Base-by-base conservation (phyloP, 192 early-diverging fungal genomes). In the Pilaira anomala region DNA sequence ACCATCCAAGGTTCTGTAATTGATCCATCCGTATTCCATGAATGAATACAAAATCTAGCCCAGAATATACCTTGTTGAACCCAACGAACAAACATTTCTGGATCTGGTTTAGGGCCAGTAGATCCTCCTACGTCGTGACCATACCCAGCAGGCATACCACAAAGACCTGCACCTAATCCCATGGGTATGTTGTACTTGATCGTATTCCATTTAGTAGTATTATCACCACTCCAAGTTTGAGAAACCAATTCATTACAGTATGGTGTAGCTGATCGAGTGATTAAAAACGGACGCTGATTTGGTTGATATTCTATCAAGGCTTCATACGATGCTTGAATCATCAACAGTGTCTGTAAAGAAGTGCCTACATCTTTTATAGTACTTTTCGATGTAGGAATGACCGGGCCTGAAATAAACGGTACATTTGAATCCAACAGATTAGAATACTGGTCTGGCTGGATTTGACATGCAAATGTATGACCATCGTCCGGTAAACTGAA, bases 1-100 rank as follows among this genome's bases (percentile, higher is more conserved):
- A 80, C 80, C 78, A 84, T 86, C 85, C 85, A 85, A 18, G 78
- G 83, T 54, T 84, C 82, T 21, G 85, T 86, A 0, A 86, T 72
- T 26, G 65, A 39, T 3, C 76, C 76, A 50, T 86, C 85, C 3
- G 62, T 41, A 59, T 86, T 86, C 78, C 78, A 86, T 12, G 82
- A 84, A 64, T 86, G 85, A 40, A 86, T 80, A 49, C 79, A 86
- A 51, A 85, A 85, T 16, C 85, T 24, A 29, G 85, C 79, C 62
- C 75, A 76, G 4, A 71, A 83, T 13, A 86, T 68, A 7, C 80
- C 85, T 48, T 80, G 76, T 41, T 86, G 85, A 0, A 86, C 76
- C 85, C 85, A 86, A 64, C 85, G 65, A 2, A 86, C 76, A 57
- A 86, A 80, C 45, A 86, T 53, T 61, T 85, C 83, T 28, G 75